Evolutionary conservation across 495 filamentous ascomycete species (phyloP).

Genomic region (Penicillium herquei): DNA sequence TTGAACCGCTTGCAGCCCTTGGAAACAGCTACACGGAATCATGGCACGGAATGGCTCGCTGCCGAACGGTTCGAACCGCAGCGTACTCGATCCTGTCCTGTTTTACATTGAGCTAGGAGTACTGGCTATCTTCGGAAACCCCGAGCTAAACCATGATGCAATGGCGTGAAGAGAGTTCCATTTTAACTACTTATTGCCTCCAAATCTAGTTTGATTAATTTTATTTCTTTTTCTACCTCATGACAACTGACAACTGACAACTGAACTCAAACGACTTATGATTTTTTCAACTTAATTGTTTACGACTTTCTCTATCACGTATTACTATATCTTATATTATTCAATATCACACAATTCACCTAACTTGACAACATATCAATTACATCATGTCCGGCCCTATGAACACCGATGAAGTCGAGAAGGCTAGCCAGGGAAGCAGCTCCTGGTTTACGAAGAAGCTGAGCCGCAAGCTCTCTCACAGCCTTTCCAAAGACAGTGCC

Average conservation of each 20-base stretch:
- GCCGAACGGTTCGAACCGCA: conserved; percentile 4
- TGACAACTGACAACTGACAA: conserved; percentile 9
- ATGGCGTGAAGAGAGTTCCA: conserved; percentile 2
- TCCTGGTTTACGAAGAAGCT: conserved; percentile 17
- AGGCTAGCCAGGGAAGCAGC: conserved; percentile 16
- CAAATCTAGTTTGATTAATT: not conserved
- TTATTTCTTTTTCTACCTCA: not conserved
- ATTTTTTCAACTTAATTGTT: conserved; percentile 9
- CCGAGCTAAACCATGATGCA: conserved; percentile 27
- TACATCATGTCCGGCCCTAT: conserved; percentile 20
- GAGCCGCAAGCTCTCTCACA: conserved; percentile 22
- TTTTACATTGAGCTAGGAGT: conserved; percentile 3
- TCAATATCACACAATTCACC: not conserved
- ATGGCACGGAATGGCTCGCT: conserved; percentile 3
- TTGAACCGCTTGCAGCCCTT: conserved; percentile 14
- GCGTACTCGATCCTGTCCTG: not conserved
- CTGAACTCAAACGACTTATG: conserved; percentile 13
- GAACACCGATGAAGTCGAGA: conserved; percentile 14
- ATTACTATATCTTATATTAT: not conserved
- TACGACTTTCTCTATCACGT: conserved; percentile 9
- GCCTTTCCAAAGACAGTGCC: conserved; percentile 10
- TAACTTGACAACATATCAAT: conserved; percentile 1
- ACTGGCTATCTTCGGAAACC: not conserved
- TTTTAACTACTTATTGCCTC: conserved; percentile 15
- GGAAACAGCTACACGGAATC: conserved; percentile 1